Evolutionary conservation across 139 green algal species (phyloP).

Genomic region (Nannochloris sp.): DNA sequence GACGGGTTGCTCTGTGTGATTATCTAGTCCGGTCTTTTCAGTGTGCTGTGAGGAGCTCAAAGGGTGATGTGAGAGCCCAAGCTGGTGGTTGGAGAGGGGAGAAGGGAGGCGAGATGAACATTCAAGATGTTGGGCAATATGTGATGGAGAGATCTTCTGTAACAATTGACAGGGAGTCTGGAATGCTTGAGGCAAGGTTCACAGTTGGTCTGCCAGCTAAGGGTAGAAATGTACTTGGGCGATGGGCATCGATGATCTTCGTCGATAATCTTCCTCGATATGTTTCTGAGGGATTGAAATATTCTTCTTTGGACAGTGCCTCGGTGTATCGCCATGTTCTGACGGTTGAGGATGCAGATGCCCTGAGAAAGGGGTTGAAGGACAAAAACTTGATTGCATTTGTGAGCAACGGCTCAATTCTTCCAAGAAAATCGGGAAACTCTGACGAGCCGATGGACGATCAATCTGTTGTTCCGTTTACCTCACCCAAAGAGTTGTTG

Average conservation of each 20-base stretch:
- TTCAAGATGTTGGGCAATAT: conserved; percentile 48
- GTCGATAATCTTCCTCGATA: conserved; percentile 34
- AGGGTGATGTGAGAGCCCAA: conserved; percentile 30
- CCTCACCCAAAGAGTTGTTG: conserved; percentile 25
- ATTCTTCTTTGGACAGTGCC: conserved; percentile 15
- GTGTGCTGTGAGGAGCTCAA: conserved; percentile 17
- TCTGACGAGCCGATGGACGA: conserved; percentile 36
- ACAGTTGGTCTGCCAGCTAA: conserved; percentile 54
- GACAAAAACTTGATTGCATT: conserved; percentile 45
- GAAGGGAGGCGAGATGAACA: conserved; percentile 63
- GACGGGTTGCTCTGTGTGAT: conserved; percentile 42
- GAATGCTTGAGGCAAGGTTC: conserved; percentile 51
- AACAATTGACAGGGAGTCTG: conserved; percentile 19
- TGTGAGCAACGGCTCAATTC: conserved; percentile 52
- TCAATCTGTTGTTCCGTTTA: conserved; percentile 30
- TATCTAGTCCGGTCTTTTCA: conserved; percentile 49
- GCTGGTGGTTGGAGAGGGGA: conserved; percentile 42
- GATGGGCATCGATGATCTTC: conserved; percentile 42
- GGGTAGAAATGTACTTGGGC: conserved; percentile 48
- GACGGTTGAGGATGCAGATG: conserved; percentile 46
- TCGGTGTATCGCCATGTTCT: conserved; percentile 34
- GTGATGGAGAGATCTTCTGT: conserved; percentile 57
- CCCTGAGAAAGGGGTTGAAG: conserved; percentile 33
- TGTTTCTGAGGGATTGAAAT: conserved; percentile 30
- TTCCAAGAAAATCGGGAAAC: conserved; percentile 38